Base-by-base conservation (phyloP, 2,329 filamentous ascomycete genomes). In the Trichoderma sp. region DNA sequence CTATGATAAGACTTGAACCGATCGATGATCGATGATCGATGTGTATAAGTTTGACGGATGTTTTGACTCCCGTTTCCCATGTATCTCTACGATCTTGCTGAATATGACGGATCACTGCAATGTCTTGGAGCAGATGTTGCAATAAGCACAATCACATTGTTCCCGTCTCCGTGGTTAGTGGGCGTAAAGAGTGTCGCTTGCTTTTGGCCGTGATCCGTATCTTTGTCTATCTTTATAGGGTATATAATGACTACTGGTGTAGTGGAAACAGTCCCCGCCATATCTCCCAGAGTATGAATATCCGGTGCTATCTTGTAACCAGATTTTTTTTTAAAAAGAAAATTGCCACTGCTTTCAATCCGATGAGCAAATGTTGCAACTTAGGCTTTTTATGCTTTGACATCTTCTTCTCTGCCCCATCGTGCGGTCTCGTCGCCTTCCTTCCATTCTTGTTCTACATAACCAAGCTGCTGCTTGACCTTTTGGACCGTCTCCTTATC, bases 381-480 rank as follows among this genome's bases (percentile, higher is more conserved):
- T 15, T 45, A 12, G 19, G 19, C 12, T 19, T n/a, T 19, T n/a
- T 59, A 60, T 34, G 27, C 53, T 71, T 74, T 74, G 63, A 56
- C 63, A 19, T 75, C 74, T 34, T 76, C 80, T 56, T 85, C 82
- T 45, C 81, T 87, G 61, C 91, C 91, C 94, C 94, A 97, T 76
- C 94, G 84, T 61, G 87, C 87, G 34, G 88, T 90, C 82, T 98
- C 94, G 73, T 97, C 92, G 10, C 92, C 94, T 5, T 89, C 90
- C 67, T 86, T 84, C 93, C 95, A 97, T 32, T 88, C 84, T 73
- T 91, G 90, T 80, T 98, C 94, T 5, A 90, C 84, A 76, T 99
- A 98, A 0, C 93, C 93, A 50, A 97, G 84, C 70, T 91, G 86
- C 74, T 87, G 84, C 86, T 99, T 99, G 70, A 98, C 93, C 72